These are phyloP conservation scores for Myriosclerotinia curreyana DNA, from an alignment of 2,329 filamentous ascomycete genomes.

Conservation along the genomic window DNA sequence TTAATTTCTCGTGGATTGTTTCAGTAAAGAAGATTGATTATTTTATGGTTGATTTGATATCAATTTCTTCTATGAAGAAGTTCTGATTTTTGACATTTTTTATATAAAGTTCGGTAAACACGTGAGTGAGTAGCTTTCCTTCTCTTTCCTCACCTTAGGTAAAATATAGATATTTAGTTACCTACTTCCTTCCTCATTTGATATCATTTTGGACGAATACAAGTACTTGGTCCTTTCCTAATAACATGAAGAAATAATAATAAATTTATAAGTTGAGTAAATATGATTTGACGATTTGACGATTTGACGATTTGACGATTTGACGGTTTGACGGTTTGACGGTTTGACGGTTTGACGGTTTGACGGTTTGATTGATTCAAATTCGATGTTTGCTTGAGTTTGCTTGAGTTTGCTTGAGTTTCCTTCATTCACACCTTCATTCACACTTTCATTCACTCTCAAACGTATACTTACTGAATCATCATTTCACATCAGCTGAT, in stretches of 20 bases:
- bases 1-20: no score
- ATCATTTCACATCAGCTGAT: background rate
- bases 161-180: background rate
- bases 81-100: background rate
- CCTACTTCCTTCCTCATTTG: background rate
- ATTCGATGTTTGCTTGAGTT: no score
- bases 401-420: background rate
- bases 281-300: no score
- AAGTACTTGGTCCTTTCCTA: no score
- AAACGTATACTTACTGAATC: background rate
- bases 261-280: no score
- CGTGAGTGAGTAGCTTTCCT: background rate
- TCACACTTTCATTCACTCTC: background rate
- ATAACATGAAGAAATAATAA: no score
- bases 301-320: no score
- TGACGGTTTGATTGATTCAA: no score
- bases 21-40: background rate
- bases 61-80: background rate
- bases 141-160: background rate
- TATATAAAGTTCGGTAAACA: background rate
- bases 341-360: no score
- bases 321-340: no score
- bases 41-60: background rate
- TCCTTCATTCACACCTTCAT: background rate
- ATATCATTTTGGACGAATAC: no score